Base-by-base conservation (phyloP, 2,329 filamentous ascomycete species). In the Fusarium pseudocircinatum region DNA sequence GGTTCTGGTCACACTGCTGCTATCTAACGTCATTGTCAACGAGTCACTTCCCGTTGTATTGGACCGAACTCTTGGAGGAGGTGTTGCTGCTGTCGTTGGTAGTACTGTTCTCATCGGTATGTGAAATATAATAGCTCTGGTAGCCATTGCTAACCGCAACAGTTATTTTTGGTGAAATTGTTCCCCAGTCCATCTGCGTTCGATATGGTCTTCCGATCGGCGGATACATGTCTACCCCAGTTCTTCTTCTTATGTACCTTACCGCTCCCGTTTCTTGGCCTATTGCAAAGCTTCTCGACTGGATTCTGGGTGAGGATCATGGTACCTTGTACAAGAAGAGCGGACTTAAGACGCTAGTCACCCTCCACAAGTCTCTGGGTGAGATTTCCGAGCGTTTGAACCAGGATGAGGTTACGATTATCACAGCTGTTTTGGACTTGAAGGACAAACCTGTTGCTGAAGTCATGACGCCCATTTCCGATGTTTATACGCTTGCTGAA, bases 401-500 rank as follows among this genome's bases (percentile, higher is more conserved):
- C 82, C 93, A 97, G 76, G 96, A 99, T 79, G 96, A 99, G 82
- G 96, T 99, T 74, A 98, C 96, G 68, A 99, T 99, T 81, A 99
- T 99, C 82, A 97, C 94, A 75, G 96, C 96, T 42, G 96, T 98
- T 20, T 85, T 99, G 64, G 96, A 99, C 80, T 87, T 99, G 74
- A 99, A 98, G 85, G 95, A 96, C 75, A 99, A 99, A 85, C 88
- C 96, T 1, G 95, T 99, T 12, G 94, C 94, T 49, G 93, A 91
- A 79, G 97, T 99, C 80, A 99, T 99, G 96, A 99, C 97, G 1
- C 96, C 96, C 2, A 98, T 99, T 93, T 91, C 94, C 50, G 95
- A 99, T 80, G 96, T 98, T 54, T 99, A 97, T 80, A 96, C 93
- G 69, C 94, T 99, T 90, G 95, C 95, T n/a, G 93, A 96, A 58